Evolutionary conservation across 2,329 filamentous ascomycete species (phyloP).

Genomic region (Lecanicillium sp.): DNA sequence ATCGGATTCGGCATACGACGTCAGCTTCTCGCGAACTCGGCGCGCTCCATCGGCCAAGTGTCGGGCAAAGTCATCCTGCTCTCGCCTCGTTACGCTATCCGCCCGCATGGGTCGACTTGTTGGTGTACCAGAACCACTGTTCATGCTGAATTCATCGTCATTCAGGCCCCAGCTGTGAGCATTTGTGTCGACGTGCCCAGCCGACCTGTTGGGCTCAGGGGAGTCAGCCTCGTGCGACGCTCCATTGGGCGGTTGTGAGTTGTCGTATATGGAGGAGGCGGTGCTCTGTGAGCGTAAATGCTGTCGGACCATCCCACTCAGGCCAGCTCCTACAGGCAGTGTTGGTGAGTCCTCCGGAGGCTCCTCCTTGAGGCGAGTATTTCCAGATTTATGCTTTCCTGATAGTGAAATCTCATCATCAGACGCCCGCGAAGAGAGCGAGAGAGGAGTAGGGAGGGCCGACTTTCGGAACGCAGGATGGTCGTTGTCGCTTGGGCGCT

Average conservation of each 20-base stretch:
- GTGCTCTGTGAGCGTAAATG: slow-evolving; percentile 79
- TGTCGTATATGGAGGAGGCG: slow-evolving; percentile 68
- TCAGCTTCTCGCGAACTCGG: slow-evolving; percentile 66
- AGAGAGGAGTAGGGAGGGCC: slow-evolving; percentile 35
- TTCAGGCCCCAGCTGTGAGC: slow-evolving; percentile 11
- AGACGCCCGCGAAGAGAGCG: slow-evolving; percentile 20
- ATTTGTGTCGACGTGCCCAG: slow-evolving; percentile 13
- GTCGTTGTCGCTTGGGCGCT: slow-evolving; percentile 43
- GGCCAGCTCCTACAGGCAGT: slow-evolving; percentile 57
- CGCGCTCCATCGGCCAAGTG: slow-evolving; percentile 65
- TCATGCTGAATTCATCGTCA: slow-evolving; percentile 14
- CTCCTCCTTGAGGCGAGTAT: slow-evolving; percentile 7
- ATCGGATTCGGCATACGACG: slow-evolving; percentile 59
- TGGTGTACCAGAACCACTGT: slow-evolving; percentile 12
- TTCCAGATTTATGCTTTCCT: slow-evolving; percentile 13
- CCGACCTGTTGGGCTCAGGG: slow-evolving; percentile 28
- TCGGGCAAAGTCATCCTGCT: slow-evolving; percentile 63
- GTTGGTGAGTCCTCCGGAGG: slow-evolving; percentile 65
- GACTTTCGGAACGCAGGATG: slow-evolving; percentile 47
- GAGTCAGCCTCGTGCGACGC: slow-evolving; percentile 9
- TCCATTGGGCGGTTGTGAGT: slow-evolving; percentile 27
- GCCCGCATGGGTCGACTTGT: slow-evolving; percentile 1
- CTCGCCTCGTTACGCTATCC: slow-evolving; percentile 32
- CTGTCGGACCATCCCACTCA: slow-evolving; percentile 76
- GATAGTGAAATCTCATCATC: slow-evolving; percentile 21